Conservation (phyloP, 495 filamentous ascomycete species). For the Lindgomyces ingoldianus region DNA sequence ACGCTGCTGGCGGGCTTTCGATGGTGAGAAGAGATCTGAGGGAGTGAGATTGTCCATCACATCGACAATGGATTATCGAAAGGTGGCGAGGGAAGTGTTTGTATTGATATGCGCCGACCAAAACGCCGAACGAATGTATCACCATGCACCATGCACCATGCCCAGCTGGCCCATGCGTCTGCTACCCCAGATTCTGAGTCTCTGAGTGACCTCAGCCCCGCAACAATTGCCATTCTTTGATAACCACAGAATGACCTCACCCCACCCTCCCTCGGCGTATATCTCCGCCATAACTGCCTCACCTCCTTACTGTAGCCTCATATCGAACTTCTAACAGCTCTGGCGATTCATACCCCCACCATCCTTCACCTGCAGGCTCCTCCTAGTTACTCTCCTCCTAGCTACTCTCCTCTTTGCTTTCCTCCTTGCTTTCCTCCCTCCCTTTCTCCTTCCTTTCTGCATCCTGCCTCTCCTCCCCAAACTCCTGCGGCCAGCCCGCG, state of each 20-base stretch:
- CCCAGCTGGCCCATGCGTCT: slow-evolving; percentile 18
- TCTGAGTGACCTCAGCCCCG: too few relatives aligned
- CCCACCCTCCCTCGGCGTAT: background rate
- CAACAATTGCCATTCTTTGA: too few relatives aligned
- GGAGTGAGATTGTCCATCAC: slow-evolving; percentile 43
- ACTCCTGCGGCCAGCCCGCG: slow-evolving; percentile 24
- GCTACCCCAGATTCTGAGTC: slow-evolving; percentile 30
- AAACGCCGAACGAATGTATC: background rate
- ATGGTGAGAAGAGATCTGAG: slow-evolving; percentile 70
- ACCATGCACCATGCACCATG: background rate
- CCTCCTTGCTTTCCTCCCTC: too few relatives aligned
- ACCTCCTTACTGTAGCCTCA: too few relatives aligned
- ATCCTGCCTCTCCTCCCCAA: slow-evolving; percentile 20
- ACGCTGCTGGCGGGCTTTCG: slow-evolving; percentile 63
- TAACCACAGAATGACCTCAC: too few relatives aligned
- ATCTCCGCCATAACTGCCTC: too few relatives aligned
- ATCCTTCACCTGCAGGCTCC: slow-evolving; percentile 1
- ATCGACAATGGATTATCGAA: slow-evolving; percentile 1
- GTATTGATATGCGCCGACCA: background rate
- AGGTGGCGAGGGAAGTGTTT: background rate
- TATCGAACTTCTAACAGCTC: too few relatives aligned
- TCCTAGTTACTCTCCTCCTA: background rate
- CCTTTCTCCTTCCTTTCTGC: slow-evolving; percentile 1
- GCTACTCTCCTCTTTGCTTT: background rate
- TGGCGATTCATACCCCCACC: too few relatives aligned